phyloP scores from a whole-genome alignment of 306 rosid species.

The Pueraria montana region DNA sequence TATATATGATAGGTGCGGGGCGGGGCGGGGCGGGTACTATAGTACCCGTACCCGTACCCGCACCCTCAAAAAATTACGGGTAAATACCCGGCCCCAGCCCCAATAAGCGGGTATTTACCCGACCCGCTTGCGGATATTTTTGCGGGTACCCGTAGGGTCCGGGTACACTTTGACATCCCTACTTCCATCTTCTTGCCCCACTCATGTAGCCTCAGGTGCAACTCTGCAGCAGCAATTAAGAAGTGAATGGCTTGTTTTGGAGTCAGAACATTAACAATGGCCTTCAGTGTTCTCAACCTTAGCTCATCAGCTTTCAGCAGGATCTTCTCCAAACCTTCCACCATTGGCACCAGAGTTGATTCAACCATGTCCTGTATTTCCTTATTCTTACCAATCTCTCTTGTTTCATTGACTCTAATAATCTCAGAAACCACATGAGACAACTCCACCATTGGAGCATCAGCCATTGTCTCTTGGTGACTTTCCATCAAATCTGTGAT shows the following conservation, averaged over 20 bases:
- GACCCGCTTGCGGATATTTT: too few relatives aligned
- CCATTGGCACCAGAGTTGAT: slow-evolving; percentile 20
- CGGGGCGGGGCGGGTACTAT: too few relatives aligned
- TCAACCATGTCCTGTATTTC: slow-evolving; percentile 49
- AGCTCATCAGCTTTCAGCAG: slow-evolving; percentile 63
- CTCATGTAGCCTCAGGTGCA: slow-evolving; percentile 69
- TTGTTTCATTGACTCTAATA: slow-evolving; percentile 8
- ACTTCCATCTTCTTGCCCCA: slow-evolving; percentile 71
- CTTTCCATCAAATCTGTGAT: slow-evolving; percentile 65
- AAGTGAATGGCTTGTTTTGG: slow-evolving; percentile 62
- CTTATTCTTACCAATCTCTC: slow-evolving; percentile 1
- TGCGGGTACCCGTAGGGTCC: too few relatives aligned
- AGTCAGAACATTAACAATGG: slow-evolving; percentile 47
- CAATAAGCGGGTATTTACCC: too few relatives aligned
- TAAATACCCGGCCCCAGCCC: too few relatives aligned
- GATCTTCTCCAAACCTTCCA: slow-evolving; percentile 48
- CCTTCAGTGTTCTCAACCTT: slow-evolving; percentile 57
- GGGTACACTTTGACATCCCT: too few relatives aligned
- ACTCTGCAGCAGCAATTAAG: slow-evolving; percentile 73
- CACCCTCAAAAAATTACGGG: too few relatives aligned
- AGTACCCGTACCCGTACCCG: too few relatives aligned
- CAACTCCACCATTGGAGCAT: slow-evolving; percentile 57
- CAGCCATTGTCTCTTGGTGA: slow-evolving; percentile 66
- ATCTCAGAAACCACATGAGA: slow-evolving; percentile 54
- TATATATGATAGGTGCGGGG: too few relatives aligned